These are phyloP conservation scores for Solanum hybrid DNA, from an alignment of 305 asterid genomes.

Conservation along the genomic window DNA sequence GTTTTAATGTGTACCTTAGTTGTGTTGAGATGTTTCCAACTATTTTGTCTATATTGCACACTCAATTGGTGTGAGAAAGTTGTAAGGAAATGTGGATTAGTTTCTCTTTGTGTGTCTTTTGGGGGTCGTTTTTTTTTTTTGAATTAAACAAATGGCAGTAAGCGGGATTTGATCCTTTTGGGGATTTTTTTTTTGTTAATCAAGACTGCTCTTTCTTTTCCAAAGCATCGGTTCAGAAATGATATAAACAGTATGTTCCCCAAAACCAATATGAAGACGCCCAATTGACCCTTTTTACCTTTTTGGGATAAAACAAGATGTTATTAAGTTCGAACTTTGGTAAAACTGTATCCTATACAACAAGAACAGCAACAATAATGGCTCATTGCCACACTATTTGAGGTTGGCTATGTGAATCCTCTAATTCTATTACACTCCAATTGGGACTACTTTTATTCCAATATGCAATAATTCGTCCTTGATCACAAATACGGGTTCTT, in stretches of 20 bases:
- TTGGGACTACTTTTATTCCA: neutral
- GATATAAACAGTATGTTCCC: neutral
- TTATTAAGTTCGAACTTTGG: neutral
- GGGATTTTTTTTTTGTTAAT: neutral
- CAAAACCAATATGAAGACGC: neutral
- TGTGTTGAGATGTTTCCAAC: constrained; percentile 1
- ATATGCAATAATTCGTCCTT: neutral
- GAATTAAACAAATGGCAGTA: neutral
- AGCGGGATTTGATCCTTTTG: neutral
- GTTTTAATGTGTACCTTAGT: neutral
- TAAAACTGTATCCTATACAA: neutral
- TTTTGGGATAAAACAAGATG: neutral
- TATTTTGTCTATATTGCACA: neutral
- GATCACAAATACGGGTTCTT: neutral
- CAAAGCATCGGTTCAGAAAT: neutral
- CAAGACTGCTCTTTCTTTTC: neutral
- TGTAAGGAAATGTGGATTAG: neutral
- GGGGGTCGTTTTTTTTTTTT: neutral
- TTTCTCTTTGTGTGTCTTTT: neutral
- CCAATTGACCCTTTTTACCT: neutral
- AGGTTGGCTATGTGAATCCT: neutral
- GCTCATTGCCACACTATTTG: neutral
- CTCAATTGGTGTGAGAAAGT: neutral
- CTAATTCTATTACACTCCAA: neutral
- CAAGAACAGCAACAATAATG: neutral